These are phyloP conservation scores for Leishmania lainsoni DNA, from an alignment of 208 protist species.

Conservation along the genomic window DNA sequence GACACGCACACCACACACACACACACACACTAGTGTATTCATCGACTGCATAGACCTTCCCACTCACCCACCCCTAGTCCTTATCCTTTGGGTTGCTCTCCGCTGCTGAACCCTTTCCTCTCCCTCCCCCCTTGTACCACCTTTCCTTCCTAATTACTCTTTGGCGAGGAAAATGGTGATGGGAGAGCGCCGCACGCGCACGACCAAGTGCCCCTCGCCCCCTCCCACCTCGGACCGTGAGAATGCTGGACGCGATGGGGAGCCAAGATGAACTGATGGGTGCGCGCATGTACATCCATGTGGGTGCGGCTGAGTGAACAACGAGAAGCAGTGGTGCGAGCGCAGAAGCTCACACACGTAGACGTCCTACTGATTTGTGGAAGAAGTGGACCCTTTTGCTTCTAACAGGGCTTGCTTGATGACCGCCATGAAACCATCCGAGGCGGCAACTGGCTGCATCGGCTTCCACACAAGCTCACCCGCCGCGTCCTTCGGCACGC, in stretches of 20 bases:
- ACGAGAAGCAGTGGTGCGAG: background rate
- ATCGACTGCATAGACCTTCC: no score
- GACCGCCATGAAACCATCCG: slow-evolving; percentile 26
- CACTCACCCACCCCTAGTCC: no score
- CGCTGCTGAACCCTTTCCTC: background rate
- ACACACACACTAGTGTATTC: background rate
- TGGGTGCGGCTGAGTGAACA: background rate
- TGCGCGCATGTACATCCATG: background rate
- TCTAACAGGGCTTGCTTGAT: slow-evolving; percentile 19
- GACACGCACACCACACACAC: background rate
- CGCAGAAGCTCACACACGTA: background rate
- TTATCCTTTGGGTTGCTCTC: no score
- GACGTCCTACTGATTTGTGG: slow-evolving; percentile 1
- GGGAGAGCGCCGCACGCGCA: background rate
- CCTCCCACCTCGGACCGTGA: background rate
- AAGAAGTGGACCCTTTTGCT: background rate
- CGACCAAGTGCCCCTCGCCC: background rate
- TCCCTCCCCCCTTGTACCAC: no score
- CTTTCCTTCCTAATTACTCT: background rate
- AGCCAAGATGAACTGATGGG: background rate
- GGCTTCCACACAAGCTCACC: slow-evolving; percentile 51
- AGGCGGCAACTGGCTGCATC: slow-evolving; percentile 38
- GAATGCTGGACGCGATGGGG: background rate
- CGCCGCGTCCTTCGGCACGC: slow-evolving; percentile 61
- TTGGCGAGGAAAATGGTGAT: background rate